Percentiles rank a stretch among this genome's conserved stretches.
Conservation (phyloP, 805 yeast genomes). For the Brettanomyces custersianus region DNA sequence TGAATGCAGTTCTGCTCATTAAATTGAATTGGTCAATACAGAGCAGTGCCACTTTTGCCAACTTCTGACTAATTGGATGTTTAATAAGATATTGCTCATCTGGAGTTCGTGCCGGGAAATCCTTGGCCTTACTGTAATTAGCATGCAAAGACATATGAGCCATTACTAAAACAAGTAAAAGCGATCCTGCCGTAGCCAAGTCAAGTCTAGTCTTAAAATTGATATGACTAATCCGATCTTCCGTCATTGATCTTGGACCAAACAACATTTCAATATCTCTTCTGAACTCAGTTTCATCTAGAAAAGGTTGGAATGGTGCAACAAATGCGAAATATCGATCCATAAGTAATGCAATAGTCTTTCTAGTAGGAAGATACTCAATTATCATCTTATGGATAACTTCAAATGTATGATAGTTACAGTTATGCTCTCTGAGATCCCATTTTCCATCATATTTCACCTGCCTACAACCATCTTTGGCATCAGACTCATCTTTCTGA, state of each 20-base stretch:
- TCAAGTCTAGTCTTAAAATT: slow-evolving; percentile 36
- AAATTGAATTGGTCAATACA: slow-evolving; percentile 49
- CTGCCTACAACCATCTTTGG: neutral
- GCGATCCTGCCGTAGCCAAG: slow-evolving; percentile 37
- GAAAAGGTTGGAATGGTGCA: slow-evolving; percentile 39
- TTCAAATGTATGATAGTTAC: neutral
- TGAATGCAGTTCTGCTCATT: slow-evolving; percentile 37
- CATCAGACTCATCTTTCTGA: neutral
- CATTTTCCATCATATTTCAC: neutral
- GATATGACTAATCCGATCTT: slow-evolving; percentile 22
- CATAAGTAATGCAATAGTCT: slow-evolving; percentile 36
- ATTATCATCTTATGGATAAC: slow-evolving; percentile 16
- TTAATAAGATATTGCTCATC: slow-evolving; percentile 29
- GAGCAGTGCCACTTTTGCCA: slow-evolving; percentile 35
- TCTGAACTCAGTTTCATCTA: slow-evolving; percentile 31
- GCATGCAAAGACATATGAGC: slow-evolving; percentile 31
- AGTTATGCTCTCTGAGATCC: neutral
- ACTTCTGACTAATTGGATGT: slow-evolving; percentile 36
- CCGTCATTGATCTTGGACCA: slow-evolving; percentile 14
- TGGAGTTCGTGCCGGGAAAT: slow-evolving; percentile 20
- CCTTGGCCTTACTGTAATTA: slow-evolving; percentile 16
- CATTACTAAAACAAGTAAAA: slow-evolving; percentile 35
- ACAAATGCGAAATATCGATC: slow-evolving; percentile 35
- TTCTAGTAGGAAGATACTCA: slow-evolving; percentile 32
- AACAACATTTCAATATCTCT: slow-evolving; percentile 28